phyloP scores from a whole-genome alignment of 2,329 filamentous ascomycete species.

The Pseudogymnoascus sp. region DNA sequence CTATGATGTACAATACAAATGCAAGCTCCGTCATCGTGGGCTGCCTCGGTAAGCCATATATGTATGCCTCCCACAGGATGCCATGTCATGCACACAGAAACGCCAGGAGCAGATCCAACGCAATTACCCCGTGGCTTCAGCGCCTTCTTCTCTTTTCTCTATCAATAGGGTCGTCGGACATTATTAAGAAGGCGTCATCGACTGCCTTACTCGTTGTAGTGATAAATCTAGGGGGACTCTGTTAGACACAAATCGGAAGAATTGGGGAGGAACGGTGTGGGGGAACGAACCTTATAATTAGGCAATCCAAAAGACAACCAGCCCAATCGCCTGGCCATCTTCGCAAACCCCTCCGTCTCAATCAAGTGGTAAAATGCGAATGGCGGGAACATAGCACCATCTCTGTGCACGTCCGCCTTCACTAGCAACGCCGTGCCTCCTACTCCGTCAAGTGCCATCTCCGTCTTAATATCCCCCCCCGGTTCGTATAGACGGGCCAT shows the following conservation, averaged over 20 bases:
- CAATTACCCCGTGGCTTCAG: neutral
- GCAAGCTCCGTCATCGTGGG: neutral
- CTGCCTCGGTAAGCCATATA: neutral
- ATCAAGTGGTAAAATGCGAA: constrained; percentile 96
- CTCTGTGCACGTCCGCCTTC: constrained; percentile 92
- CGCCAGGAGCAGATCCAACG: neutral
- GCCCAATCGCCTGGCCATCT: constrained; percentile 85
- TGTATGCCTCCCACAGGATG: neutral
- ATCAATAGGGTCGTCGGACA: neutral
- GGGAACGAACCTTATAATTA: constrained; percentile 76
- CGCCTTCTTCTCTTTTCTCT: neutral
- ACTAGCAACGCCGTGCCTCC: constrained; percentile 88
- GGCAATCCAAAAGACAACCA: constrained; percentile 84
- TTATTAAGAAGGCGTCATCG: neutral
- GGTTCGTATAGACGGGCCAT: constrained; percentile 74
- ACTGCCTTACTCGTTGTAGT: constrained; percentile 70
- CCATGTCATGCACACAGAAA: neutral
- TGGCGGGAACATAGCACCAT: constrained; percentile 96
- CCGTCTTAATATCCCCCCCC: constrained; percentile 46
- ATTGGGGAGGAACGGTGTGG: neutral
- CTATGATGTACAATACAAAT: neutral
- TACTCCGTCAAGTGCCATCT: constrained; percentile 80
- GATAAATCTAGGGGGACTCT: constrained; percentile 59
- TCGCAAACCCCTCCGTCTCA: constrained; percentile 95
- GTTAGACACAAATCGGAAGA: neutral